phyloP scores from a whole-genome alignment of 495 filamentous ascomycete species.

The Aspergillus campestris region DNA sequence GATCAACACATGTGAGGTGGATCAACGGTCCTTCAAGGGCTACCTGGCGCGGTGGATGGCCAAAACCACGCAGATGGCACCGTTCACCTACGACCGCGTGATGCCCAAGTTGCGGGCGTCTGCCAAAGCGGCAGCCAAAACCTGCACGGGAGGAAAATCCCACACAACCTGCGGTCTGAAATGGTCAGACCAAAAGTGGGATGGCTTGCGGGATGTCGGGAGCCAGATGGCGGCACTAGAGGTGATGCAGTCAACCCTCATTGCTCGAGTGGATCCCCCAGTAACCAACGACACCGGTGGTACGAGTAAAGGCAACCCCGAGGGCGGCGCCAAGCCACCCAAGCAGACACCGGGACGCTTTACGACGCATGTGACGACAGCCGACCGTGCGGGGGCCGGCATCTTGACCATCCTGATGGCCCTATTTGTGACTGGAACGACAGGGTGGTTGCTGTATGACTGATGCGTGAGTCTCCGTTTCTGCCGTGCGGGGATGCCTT shows the following conservation, averaged over 20 bases:
- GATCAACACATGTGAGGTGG: slow-evolving; percentile 54
- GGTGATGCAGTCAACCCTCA: slow-evolving; percentile 56
- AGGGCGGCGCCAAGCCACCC: slow-evolving; percentile 41
- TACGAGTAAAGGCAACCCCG: slow-evolving; percentile 63
- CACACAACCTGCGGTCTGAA: slow-evolving; percentile 52
- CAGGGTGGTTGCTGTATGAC: slow-evolving; percentile 27
- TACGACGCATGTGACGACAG: slow-evolving; percentile 16
- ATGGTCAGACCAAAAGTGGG: slow-evolving; percentile 49
- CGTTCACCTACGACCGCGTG: slow-evolving; percentile 53
- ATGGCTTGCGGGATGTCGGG: slow-evolving; percentile 54
- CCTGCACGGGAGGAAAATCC: slow-evolving; percentile 54
- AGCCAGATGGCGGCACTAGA: slow-evolving; percentile 65
- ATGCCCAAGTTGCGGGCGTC: slow-evolving; percentile 59
- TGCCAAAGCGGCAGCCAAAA: slow-evolving; percentile 56
- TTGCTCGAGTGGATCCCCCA: slow-evolving; percentile 38
- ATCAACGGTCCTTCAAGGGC: slow-evolving; percentile 80
- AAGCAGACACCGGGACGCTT: slow-evolving; percentile 9
- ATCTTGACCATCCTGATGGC: slow-evolving; percentile 27
- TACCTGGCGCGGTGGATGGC: slow-evolving; percentile 79
- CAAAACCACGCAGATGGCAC: slow-evolving; percentile 59
- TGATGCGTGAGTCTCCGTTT: background rate
- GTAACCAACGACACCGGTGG: slow-evolving; percentile 62
- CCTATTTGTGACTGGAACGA: slow-evolving; percentile 18
- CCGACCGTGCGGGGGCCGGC: slow-evolving; percentile 25
- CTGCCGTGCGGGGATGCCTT: background rate